Percentiles rank a stretch among this genome's conserved stretches.
phyloP scores from a whole-genome alignment of 2,329 filamentous ascomycete genomes.

The Aspergillus oerlinghausenensis region DNA sequence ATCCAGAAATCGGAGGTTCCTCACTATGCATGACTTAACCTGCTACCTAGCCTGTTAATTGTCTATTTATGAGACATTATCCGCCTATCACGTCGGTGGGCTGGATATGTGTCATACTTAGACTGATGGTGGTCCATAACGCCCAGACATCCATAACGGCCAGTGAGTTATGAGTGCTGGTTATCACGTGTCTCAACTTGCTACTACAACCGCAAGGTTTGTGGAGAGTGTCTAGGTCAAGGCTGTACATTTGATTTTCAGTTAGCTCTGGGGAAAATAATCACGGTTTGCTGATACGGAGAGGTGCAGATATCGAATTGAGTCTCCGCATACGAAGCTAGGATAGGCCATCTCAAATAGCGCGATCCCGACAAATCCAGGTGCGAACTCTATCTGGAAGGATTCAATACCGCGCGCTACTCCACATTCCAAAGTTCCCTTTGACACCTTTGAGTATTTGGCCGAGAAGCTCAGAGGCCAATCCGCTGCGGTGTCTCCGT shows the following conservation, averaged over 20 bases:
- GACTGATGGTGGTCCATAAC: neutral
- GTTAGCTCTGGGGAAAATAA: neutral
- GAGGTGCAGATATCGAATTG: neutral
- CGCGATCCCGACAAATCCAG: neutral
- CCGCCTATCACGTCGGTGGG: neutral
- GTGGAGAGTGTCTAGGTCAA: neutral
- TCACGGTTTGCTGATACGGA: neutral
- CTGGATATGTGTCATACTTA: neutral
- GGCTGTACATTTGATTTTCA: neutral
- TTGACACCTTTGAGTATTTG: neutral
- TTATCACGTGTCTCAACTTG: neutral
- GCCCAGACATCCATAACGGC: neutral
- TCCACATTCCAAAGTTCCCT: conserved; percentile 1
- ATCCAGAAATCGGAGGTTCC: neutral
- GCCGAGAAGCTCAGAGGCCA: neutral
- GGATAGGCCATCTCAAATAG: neutral
- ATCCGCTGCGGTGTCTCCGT: neutral
- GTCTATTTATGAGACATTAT: neutral
- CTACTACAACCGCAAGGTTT: neutral
- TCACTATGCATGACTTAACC: no score
- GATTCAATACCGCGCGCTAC: neutral
- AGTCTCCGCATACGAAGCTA: neutral
- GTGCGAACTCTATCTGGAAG: conserved; percentile 4
- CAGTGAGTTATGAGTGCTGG: neutral
- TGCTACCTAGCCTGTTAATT: neutral